These are phyloP conservation scores for Neofusicoccum cordaticola DNA, from an alignment of 2,329 filamentous ascomycete genomes.

Conservation along the genomic window DNA sequence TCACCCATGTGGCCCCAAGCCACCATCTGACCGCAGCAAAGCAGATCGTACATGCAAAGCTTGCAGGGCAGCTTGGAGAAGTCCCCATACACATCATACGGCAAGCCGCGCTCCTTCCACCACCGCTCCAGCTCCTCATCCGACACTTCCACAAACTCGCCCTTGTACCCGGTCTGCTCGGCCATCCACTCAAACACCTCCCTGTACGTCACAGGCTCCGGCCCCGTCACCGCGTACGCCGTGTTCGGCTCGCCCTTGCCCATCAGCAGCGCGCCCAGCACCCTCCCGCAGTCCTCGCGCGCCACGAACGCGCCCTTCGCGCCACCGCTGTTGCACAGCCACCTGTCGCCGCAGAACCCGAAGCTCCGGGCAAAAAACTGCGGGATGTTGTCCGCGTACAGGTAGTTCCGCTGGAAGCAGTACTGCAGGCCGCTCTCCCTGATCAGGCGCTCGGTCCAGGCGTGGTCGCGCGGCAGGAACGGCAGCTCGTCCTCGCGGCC, in stretches of 20 bases:
- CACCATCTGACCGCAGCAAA: neutral
- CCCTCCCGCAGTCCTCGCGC: neutral
- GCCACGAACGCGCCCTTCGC: neutral
- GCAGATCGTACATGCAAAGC: neutral
- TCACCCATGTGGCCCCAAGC: neutral
- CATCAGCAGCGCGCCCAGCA: neutral
- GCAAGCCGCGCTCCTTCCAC: neutral
- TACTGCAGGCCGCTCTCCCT: neutral
- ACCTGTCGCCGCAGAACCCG: neutral
- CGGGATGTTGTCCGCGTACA: neutral
- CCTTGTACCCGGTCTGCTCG: neutral
- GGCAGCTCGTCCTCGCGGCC: neutral
- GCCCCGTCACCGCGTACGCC: neutral
- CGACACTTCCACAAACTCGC: neutral
- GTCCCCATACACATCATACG: neutral
- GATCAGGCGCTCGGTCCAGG: neutral
- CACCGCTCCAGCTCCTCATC: neutral
- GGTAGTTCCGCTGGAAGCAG: neutral
- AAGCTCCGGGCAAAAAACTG: neutral
- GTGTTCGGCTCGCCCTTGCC: neutral
- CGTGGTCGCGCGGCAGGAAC: slow-evolving; percentile 6
- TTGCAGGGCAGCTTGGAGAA: neutral
- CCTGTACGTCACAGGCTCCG: neutral
- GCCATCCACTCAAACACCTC: slow-evolving; percentile 4
- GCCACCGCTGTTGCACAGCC: neutral